phyloP scores from a whole-genome alignment of 2,329 filamentous ascomycete species.

The Thermothelomyces thermophilus region DNA sequence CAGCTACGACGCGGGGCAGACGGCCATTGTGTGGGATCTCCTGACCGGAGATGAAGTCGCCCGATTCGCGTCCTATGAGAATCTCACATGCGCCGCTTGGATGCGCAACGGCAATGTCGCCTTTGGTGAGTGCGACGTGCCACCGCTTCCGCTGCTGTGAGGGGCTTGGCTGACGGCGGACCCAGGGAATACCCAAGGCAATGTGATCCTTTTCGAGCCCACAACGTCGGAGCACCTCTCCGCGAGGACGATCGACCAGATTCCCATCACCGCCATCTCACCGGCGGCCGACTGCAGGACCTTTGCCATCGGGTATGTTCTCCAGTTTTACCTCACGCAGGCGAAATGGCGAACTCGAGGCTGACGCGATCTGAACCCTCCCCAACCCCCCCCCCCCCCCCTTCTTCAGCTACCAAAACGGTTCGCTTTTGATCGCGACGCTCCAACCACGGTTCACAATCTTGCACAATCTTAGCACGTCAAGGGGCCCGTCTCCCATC shows the following conservation, averaged over 20 bases:
- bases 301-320: conserved; percentile 82
- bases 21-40: conserved; percentile 94
- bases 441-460: conserved; percentile 91
- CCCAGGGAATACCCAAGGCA: conserved; percentile 82
- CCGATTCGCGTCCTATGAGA: conserved; percentile 87
- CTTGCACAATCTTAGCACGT: conserved; percentile 82
- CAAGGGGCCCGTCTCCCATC: conserved; percentile 77
- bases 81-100: conserved; percentile 79
- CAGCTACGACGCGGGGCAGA: conserved; percentile 86
- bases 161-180: conserved; percentile 23
- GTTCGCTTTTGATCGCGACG: conserved; percentile 82
- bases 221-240: conserved; percentile 89
- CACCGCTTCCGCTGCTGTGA: conserved; percentile 13
- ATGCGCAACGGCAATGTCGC: conserved; percentile 96
- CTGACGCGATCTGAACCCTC: too few relatives aligned
- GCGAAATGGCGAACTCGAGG: neutral
- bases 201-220: conserved; percentile 90
- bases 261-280: conserved; percentile 88
- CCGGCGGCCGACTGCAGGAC: conserved; percentile 85
- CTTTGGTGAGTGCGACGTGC: conserved; percentile 63
- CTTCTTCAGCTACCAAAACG: conserved; percentile 82
- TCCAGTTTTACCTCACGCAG: too few relatives aligned
- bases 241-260: conserved; percentile 80
- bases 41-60: conserved; percentile 86
- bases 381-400: too few relatives aligned